Evolutionary conservation across 2,329 filamentous ascomycete species (phyloP), one percentile per base, ranked within the genome.

Genomic region (Alternaria metachromatica): DNA sequence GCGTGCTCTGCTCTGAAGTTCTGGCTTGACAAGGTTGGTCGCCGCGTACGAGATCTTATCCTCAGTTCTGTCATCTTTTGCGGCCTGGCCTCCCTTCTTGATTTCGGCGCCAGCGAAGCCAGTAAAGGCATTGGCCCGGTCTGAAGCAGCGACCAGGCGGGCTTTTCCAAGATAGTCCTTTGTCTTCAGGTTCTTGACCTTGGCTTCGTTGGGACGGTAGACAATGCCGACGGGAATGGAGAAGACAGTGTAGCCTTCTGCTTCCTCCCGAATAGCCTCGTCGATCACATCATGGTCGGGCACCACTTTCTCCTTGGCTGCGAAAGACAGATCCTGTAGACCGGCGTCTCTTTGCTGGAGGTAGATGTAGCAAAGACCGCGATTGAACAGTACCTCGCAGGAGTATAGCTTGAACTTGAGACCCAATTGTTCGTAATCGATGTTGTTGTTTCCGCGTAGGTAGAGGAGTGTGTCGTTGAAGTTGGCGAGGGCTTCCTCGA

Each of bases 391-490:
- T 3, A 97, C 95, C 77, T 99, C 96, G 82, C 96, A 99, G 1
- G 96, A 97, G 81, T 95, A 98, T 11, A 99, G 85, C 80, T 97
- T 97, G 85, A 98, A 99, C 63, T 96, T 91, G 48, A 99, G 87
- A 20, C 96, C 96, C 53, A 99, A 82, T 80, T 99, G 96, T 64
- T 97, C 93, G 80, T 99, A 99, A 81, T 99, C 94, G 81, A 99
- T 99, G 83, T 96, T 93, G 60, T 93, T 94, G 84, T 99, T 98
- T 66, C 96, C 96, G 76, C 96, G 89, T 49, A 99, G 87, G 81
- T 98, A 98, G 45, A 97, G 84, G 44, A 99, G 85, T 0, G 96
- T 97, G 78, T 99, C 96, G 84, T 99, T 99, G 87, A 99, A 99
- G 82, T 98, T 98, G 71, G 94, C 94, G 65, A 98, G 85, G 18